Conservation (phyloP, 1,284 basidiomycete genomes). For the Pseudozyma sp. region DNA sequence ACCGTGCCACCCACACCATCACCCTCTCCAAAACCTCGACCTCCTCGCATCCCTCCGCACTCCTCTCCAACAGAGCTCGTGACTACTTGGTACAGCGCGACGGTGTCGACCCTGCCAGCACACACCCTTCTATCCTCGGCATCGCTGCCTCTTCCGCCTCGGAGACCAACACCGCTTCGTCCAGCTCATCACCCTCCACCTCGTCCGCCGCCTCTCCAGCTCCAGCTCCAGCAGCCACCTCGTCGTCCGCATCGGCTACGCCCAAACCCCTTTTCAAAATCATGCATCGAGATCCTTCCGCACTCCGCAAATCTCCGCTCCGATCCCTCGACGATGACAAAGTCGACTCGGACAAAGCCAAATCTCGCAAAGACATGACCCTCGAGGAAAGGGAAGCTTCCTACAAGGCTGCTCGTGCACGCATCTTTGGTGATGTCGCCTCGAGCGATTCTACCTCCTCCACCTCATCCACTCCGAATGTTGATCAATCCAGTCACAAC, state of each 20-base stretch:
- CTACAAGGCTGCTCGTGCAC: slow-evolving; percentile 57
- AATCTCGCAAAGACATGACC: slow-evolving; percentile 57
- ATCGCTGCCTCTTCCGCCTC: neutral
- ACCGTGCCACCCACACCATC: slow-evolving; percentile 49
- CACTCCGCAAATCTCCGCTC: slow-evolving; percentile 14
- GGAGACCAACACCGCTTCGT: neutral
- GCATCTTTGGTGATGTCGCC: slow-evolving; percentile 54
- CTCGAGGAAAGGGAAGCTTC: slow-evolving; percentile 61
- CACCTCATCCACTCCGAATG: slow-evolving; percentile 20
- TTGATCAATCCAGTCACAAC: slow-evolving; percentile 10
- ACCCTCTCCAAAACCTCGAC: slow-evolving; percentile 39
- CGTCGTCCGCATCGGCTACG: slow-evolving; percentile 5
- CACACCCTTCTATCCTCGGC: slow-evolving; percentile 8
- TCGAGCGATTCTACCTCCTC: slow-evolving; percentile 14
- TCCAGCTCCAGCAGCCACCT: neutral
- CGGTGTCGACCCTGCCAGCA: slow-evolving; percentile 19
- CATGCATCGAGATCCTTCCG: slow-evolving; percentile 54
- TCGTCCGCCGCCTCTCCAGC: slow-evolving; percentile 24
- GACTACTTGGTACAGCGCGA: slow-evolving; percentile 18
- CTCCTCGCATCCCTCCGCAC: slow-evolving; percentile 25
- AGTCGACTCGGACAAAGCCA: slow-evolving; percentile 33
- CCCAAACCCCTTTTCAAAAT: slow-evolving; percentile 42
- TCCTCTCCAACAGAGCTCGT: slow-evolving; percentile 36
- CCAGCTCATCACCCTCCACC: slow-evolving; percentile 9
- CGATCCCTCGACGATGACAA: slow-evolving; percentile 13